phyloP scores from a whole-genome alignment of 2,329 filamentous ascomycete genomes.

The Cytospora mali region DNA sequence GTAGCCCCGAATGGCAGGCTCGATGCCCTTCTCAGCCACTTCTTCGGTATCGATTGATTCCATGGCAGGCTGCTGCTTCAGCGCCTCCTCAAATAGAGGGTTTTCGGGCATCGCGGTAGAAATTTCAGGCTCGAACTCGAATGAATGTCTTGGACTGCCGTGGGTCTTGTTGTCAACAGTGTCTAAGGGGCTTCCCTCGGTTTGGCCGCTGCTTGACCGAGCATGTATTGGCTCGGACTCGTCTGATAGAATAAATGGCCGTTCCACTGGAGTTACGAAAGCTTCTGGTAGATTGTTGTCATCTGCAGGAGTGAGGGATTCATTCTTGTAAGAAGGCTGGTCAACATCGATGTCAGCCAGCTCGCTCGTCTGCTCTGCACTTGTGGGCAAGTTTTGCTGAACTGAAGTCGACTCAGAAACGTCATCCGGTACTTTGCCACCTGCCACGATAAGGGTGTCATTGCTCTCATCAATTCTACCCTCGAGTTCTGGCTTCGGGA shows the following conservation, averaged over 20 bases:
- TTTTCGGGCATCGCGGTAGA: constrained; percentile 20
- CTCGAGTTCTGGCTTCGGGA: constrained; percentile 9
- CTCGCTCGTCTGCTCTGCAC: neutral
- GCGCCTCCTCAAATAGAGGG: neutral
- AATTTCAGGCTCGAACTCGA: constrained; percentile 10
- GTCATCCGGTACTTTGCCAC: neutral
- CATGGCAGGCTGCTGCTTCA: neutral
- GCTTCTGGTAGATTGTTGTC: constrained; percentile 4
- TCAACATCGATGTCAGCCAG: neutral
- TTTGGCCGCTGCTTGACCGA: neutral
- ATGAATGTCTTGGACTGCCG: constrained; percentile 17
- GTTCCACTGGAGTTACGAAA: constrained; percentile 21
- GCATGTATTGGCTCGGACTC: neutral
- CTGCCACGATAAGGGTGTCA: constrained; percentile 7
- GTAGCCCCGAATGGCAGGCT: constrained; percentile 29
- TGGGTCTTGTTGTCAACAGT: neutral
- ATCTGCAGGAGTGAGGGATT: neutral
- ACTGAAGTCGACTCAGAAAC: neutral
- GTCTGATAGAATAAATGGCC: neutral
- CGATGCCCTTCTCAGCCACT: constrained; percentile 3
- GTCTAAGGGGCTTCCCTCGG: neutral
- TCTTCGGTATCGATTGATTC: neutral
- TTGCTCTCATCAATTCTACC: constrained; percentile 6
- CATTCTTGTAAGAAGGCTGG: neutral
- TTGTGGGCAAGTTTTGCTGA: neutral